Evolutionary conservation across 805 yeast species (phyloP), one percentile per base, ranked within the genome.

Genomic region (Kodamaea jinghongensis): DNA sequence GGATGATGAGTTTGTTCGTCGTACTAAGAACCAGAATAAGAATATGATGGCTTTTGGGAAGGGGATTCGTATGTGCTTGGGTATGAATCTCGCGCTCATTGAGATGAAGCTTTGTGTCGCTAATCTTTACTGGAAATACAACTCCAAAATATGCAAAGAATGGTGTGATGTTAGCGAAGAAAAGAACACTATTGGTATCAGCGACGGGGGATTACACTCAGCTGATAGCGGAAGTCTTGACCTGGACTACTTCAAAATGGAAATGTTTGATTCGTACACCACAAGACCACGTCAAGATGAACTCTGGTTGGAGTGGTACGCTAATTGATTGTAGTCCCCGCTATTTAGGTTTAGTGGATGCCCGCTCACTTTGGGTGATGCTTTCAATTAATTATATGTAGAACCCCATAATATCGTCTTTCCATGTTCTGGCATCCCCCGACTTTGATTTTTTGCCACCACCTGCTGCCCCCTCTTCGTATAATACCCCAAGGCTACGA

Each of bases 31-130:
- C 6, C 81, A 79, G 77, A 67, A 70, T 41, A 70, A 64, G 38
- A 67, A 68, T 48, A 74, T 81, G 70, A 73, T 82, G 71, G 79
- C 84, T 1, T 83, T 84, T 63, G 89, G 90, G 1, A 75, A 79
- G 29, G 91, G 90, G 2, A 68, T 79, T 14, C 63, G 88, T 46
- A 81, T 82, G 88, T 83, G 91, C 51, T 62, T 82, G 39, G 90
- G 91, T 1, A 73, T 79, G 78, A 71, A 83, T 52, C 55, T 83
- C 29, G 89, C 89, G 0, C 58, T 75, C 13, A 74, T 76, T 30
- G 89, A 82, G 52, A 79, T 83, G 68, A 83, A 81, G 53, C 50
- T 80, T 31, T 71, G 74, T 9, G 51, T 78, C 20, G 76, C 79
- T 7, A 70, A 71, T 42, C 55, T 83, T 12, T 75, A 80, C 51